These are phyloP conservation scores for Imleria badia DNA, from an alignment of 768 basidiomycete genomes.

Conservation along the genomic window DNA sequence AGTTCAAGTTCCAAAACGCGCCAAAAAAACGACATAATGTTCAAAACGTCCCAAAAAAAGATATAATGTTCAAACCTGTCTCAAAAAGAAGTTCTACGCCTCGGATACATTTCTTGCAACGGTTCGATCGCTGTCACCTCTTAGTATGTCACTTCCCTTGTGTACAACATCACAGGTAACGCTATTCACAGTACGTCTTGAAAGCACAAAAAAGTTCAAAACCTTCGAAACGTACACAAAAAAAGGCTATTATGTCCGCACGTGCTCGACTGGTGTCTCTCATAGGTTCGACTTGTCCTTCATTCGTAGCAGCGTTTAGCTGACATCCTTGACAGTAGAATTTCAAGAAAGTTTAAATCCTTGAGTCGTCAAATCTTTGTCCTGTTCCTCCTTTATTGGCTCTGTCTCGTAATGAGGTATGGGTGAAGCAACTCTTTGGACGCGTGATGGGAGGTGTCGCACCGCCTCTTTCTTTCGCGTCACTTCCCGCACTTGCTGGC, in stretches of 20 bases:
- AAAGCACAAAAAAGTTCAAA: conserved; percentile 8
- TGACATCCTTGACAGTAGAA: background rate
- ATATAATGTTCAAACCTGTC: background rate
- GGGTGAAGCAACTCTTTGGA: too few relatives aligned
- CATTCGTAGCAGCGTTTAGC: background rate
- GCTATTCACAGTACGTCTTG: background rate
- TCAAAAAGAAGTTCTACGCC: background rate
- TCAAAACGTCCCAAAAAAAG: conserved; percentile 3
- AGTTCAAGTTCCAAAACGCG: too few relatives aligned
- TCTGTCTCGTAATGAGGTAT: too few relatives aligned
- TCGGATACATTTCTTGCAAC: background rate
- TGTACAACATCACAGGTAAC: background rate
- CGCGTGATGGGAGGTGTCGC: too few relatives aligned
- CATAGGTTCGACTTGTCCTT: background rate
- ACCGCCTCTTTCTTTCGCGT: too few relatives aligned
- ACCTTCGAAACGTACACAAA: background rate
- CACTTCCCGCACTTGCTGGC: too few relatives aligned
- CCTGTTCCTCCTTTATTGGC: background rate
- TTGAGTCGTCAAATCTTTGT: background rate
- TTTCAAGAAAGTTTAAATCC: background rate
- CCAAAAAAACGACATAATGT: background rate
- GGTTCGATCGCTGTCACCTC: background rate
- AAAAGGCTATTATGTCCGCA: background rate
- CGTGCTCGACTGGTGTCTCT: background rate
- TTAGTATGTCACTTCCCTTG: background rate